phyloP scores from a whole-genome alignment of 2,329 filamentous ascomycete species.

The Talaromyces atroroseus region DNA sequence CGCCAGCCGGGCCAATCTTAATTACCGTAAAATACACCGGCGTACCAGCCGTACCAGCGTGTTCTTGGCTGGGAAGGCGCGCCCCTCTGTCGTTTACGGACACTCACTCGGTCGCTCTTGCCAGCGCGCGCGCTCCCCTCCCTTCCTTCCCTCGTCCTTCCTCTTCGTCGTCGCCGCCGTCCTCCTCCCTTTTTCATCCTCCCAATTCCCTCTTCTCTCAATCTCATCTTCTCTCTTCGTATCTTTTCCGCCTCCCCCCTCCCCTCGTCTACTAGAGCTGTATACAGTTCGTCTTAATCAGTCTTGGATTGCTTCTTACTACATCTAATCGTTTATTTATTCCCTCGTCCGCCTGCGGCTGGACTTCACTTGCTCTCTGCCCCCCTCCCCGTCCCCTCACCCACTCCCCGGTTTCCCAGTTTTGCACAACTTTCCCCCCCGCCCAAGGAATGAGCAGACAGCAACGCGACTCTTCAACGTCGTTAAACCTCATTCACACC shows the following conservation, averaged over 20 bases:
- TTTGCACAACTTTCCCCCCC: constrained; percentile 21
- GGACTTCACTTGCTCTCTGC: constrained; percentile 26
- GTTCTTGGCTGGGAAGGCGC: too few relatives aligned
- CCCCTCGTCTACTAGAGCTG: constrained; percentile 18
- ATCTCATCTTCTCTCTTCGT: constrained; percentile 15
- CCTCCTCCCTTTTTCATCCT: constrained; percentile 17
- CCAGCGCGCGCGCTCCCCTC: constrained; percentile 16
- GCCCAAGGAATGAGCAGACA: constrained; percentile 42
- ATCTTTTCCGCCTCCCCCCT: constrained; percentile 14
- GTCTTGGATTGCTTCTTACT: background rate
- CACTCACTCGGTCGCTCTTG: constrained; percentile 11
- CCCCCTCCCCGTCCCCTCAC: constrained; percentile 16
- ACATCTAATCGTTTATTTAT: constrained; percentile 12
- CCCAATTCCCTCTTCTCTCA: constrained; percentile 5
- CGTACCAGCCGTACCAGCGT: too few relatives aligned
- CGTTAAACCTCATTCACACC: constrained; percentile 38
- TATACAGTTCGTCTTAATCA: constrained; percentile 10
- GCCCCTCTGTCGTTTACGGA: constrained; percentile 5
- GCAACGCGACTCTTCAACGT: constrained; percentile 33
- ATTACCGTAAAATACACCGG: too few relatives aligned
- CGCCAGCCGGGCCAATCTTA: too few relatives aligned
- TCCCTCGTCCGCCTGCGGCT: constrained; percentile 35
- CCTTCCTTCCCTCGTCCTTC: constrained; percentile 17
- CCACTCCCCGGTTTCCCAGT: constrained; percentile 19
- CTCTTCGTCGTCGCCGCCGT: constrained; percentile 17